These are phyloP conservation scores for Yamadazyma insecticola DNA, from an alignment of 805 yeast species.

Conservation along the genomic window DNA sequence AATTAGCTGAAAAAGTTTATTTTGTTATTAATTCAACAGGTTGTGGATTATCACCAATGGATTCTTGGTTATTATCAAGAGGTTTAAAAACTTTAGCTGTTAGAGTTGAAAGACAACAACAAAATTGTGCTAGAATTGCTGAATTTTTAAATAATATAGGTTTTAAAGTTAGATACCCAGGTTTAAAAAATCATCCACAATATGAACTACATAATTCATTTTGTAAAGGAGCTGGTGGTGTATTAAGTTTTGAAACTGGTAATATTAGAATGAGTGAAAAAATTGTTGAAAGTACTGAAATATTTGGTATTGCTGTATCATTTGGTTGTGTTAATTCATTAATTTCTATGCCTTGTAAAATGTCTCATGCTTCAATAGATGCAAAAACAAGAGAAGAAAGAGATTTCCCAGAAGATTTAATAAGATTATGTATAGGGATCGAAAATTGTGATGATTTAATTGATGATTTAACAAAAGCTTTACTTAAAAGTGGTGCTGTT, in stretches of 20 bases:
- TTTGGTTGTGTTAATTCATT: constrained; percentile 93
- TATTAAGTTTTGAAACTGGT: constrained; percentile 85
- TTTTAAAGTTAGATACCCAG: constrained; percentile 81
- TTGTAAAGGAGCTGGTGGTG: constrained; percentile 87
- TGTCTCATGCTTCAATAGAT: constrained; percentile 97
- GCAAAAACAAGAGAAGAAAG: constrained; percentile 82
- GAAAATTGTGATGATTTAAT: constrained; percentile 79
- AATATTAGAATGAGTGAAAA: constrained; percentile 58
- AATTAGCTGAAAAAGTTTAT: constrained; percentile 64
- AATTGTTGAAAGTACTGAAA: constrained; percentile 68
- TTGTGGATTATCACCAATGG: constrained; percentile 88
- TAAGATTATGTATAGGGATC: constrained; percentile 88
- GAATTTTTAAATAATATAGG: constrained; percentile 65
- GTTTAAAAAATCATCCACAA: constrained; percentile 76
- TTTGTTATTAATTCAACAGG: constrained; percentile 87
- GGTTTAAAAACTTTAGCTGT: constrained; percentile 87
- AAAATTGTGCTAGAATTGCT: constrained; percentile 72
- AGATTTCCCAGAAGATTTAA: constrained; percentile 87
- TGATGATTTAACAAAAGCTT: constrained; percentile 70
- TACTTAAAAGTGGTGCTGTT: constrained; percentile 60
- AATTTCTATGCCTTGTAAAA: constrained; percentile 89
- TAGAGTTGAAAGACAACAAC: constrained; percentile 84
- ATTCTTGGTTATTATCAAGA: constrained; percentile 81
- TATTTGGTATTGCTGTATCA: constrained; percentile 87
- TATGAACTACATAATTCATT: constrained; percentile 71